Evolutionary conservation across 805 yeast genomes (phyloP), one percentile per base, ranked within the genome.

Genomic region (Wickerhamiella kurtzmanii): DNA sequence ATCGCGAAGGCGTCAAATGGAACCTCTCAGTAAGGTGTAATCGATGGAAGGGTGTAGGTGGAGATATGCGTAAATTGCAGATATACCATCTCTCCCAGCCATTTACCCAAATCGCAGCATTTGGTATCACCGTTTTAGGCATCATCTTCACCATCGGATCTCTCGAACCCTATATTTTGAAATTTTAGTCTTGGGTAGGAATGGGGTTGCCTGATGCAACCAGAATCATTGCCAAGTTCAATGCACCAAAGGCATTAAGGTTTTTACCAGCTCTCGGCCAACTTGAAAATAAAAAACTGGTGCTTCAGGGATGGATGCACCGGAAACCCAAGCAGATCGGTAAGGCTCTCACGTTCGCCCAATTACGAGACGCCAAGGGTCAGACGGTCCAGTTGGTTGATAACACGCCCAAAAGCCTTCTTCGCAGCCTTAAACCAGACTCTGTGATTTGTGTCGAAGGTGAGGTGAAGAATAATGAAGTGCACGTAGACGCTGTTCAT

Each of bases 231-330:
- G n/a, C 45, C 2, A 51, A 46, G 47, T 50, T 53, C 35, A 45
- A 21, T 22, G 46, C 52, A 13, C 56, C 56, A 6, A 25, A 48
- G n/a, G 47, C 55, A 3, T 46, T 46, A 1, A 19, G 35, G 13
- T 4, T 46, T 2, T 39, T 44, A 8, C 21, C 22, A 3, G 22
- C 15, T 2, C 38, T 48, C n/a, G 17, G n/a, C 6, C 35, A 37
- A 2, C 8, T 13, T 11, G 16, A 2, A 4, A 20, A 25, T 15
- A 2, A 36, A 32, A 15, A 8, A 2, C 54, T 61, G 13, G 73
- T 81, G 2, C 53, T 89, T 5, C 76, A 84, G 52, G 97, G 98
- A 0, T 92, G 96, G 86, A 73, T 89, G 16, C 77, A 85, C 56
- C 69, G 74, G 19, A 79, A 80, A 53, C 92, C 95, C 0, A 72